These are phyloP conservation scores for Zarea fungicola DNA, from an alignment of 2,329 filamentous ascomycete genomes.

Conservation along the genomic window DNA sequence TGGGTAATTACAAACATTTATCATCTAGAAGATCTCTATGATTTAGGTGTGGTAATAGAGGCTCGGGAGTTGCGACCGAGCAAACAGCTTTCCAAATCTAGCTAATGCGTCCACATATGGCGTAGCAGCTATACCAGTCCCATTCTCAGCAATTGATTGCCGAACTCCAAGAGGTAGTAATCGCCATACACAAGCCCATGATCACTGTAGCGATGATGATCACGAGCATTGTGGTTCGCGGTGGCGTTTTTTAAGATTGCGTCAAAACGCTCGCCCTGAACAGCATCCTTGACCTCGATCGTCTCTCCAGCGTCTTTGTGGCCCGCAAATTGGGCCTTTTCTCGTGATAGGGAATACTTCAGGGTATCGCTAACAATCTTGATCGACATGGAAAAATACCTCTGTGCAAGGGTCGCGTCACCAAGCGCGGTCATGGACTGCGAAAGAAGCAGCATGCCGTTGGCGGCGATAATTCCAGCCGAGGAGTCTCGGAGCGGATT, in stretches of 20 bases:
- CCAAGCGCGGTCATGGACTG: constrained; percentile 21
- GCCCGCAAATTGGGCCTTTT: neutral
- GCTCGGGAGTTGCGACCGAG: too few relatives aligned
- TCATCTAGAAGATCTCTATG: too few relatives aligned
- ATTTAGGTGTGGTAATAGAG: too few relatives aligned
- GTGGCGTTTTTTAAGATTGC: constrained; percentile 22
- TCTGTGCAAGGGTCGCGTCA: constrained; percentile 16
- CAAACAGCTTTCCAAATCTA: too few relatives aligned
- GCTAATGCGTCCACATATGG: neutral
- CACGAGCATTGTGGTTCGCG: constrained; percentile 25
- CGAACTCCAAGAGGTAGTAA: constrained; percentile 41
- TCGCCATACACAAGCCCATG: constrained; percentile 42
- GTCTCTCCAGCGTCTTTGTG: neutral
- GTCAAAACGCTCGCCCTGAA: neutral
- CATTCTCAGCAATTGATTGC: constrained; percentile 36
- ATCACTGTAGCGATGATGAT: constrained; percentile 20
- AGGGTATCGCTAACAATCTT: neutral
- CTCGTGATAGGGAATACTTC: neutral
- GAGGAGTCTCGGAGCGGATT: constrained; percentile 26
- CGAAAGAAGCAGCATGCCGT: constrained; percentile 29
- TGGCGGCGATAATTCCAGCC: constrained; percentile 28
- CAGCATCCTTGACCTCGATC: neutral
- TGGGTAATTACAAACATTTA: too few relatives aligned
- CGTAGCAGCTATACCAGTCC: constrained; percentile 16
- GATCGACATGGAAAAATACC: neutral